A percentile compares a stretch with the other conserved stretches of the same genome.
phyloP scores from a whole-genome alignment of 257 asterid species.

The Cynanchum wilfordii region DNA sequence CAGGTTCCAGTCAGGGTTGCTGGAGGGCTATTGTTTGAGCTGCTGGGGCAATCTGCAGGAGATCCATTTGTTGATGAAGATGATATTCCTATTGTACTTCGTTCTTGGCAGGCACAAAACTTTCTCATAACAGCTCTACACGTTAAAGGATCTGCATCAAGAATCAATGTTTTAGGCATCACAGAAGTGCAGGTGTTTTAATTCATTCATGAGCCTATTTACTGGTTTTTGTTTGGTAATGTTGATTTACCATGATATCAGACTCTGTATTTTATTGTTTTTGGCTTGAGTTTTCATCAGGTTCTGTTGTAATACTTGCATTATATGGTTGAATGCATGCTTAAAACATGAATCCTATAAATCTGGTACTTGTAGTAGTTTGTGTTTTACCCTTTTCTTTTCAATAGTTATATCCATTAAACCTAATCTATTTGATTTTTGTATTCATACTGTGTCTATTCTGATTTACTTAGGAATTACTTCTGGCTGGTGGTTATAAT shows the following conservation, averaged over 20 bases:
- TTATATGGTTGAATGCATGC: not conserved
- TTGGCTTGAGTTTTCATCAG: not conserved
- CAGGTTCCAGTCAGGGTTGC: constrained; percentile 98
- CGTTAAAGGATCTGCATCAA: constrained; percentile 70
- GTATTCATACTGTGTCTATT: not conserved
- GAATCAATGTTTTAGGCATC: constrained; percentile 73
- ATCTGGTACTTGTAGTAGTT: not conserved
- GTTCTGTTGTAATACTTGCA: not conserved
- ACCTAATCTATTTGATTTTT: not conserved
- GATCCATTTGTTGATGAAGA: constrained; percentile 85
- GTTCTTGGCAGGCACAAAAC: constrained; percentile 95
- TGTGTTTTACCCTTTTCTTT: not conserved
- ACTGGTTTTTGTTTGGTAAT: not conserved
- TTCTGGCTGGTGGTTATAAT: constrained; percentile 70
- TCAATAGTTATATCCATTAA: not conserved
- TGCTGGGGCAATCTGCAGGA: constrained; percentile 91
- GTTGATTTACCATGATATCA: constrained; percentile 1
- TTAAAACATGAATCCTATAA: not conserved
- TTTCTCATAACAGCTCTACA: constrained; percentile 72
- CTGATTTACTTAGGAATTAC: constrained; percentile 54
- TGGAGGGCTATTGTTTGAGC: constrained; percentile 92
- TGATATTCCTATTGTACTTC: constrained; percentile 85
- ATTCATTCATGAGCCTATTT: not conserved
- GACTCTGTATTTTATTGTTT: not conserved
- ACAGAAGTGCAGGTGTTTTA: constrained; percentile 90